phyloP scores from a whole-genome alignment of 768 basidiomycete species.

The Strobilomyces echinocephalus region DNA sequence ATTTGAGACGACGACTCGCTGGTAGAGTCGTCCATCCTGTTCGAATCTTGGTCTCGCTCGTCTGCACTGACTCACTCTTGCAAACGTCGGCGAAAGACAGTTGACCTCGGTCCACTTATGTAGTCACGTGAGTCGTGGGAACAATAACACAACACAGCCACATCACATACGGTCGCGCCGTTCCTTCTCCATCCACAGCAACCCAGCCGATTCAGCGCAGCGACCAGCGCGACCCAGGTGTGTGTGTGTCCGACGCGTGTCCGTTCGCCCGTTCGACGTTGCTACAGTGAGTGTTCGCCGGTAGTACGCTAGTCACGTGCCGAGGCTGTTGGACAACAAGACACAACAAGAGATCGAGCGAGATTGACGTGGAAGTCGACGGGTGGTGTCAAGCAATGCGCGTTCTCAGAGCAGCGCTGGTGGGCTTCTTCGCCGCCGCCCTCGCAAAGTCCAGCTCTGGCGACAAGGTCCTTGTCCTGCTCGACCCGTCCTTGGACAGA shows the following conservation, averaged over 20 bases:
- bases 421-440: slow-evolving; percentile 24
- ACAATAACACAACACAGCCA: background rate
- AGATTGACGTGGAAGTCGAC: slow-evolving; percentile 21
- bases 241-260: no score
- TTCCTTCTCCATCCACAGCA: no score
- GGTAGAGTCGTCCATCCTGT: slow-evolving; percentile 35
- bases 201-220: no score
- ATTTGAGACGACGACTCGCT: slow-evolving; percentile 31
- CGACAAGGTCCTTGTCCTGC: slow-evolving; percentile 76
- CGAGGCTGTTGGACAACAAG: no score
- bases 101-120: background rate
- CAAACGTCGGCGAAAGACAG: background rate
- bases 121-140: slow-evolving; percentile 25
- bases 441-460: slow-evolving; percentile 74
- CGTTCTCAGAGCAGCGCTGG: slow-evolving; percentile 22
- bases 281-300: no score
- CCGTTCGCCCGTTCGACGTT: no score
- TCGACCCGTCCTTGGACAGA: slow-evolving; percentile 67
- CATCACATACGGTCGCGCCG: no score
- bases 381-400: slow-evolving; percentile 23
- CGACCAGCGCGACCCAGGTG: no score
- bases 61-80: slow-evolving; percentile 4
- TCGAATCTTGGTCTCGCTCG: slow-evolving; percentile 14
- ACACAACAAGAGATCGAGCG: no score
- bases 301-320: no score